These are phyloP conservation scores for Paraglomus occultum DNA, from an alignment of 192 early-diverging fungal genomes.

Conservation along the genomic window DNA sequence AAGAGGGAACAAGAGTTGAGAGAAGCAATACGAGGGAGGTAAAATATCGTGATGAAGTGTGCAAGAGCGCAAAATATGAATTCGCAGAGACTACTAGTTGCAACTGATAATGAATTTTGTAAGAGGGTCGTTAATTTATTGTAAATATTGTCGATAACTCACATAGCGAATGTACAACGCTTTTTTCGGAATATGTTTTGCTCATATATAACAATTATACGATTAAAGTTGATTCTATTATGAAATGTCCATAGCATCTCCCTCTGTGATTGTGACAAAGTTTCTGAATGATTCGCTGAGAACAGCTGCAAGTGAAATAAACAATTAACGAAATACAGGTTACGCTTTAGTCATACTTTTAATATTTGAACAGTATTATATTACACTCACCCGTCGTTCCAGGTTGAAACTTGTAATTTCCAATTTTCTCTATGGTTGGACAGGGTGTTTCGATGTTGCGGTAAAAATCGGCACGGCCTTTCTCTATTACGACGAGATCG, in stretches of 20 bases:
- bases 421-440: constrained; percentile 82
- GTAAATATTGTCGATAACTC: no score
- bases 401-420: constrained; percentile 66
- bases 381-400: constrained; percentile 20
- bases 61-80: no score
- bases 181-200: no score
- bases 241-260: constrained; percentile 30
- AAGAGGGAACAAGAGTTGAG: constrained; percentile 22
- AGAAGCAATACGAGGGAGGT: background rate
- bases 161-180: no score
- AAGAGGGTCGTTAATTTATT: no score
- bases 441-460: constrained; percentile 87
- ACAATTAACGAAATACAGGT: background rate
- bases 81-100: no score
- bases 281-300: constrained; percentile 25
- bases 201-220: no score
- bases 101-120: no score
- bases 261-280: constrained; percentile 15
- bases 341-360: background rate
- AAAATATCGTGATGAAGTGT: no score
- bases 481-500: constrained; percentile 89
- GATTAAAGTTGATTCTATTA: background rate
- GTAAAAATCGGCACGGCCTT: constrained; percentile 78
- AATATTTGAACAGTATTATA: background rate
- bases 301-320: constrained; percentile 5